These are phyloP conservation scores for Floccularia luteovirens DNA, from an alignment of 768 basidiomycete genomes.

Conservation along the genomic window DNA sequence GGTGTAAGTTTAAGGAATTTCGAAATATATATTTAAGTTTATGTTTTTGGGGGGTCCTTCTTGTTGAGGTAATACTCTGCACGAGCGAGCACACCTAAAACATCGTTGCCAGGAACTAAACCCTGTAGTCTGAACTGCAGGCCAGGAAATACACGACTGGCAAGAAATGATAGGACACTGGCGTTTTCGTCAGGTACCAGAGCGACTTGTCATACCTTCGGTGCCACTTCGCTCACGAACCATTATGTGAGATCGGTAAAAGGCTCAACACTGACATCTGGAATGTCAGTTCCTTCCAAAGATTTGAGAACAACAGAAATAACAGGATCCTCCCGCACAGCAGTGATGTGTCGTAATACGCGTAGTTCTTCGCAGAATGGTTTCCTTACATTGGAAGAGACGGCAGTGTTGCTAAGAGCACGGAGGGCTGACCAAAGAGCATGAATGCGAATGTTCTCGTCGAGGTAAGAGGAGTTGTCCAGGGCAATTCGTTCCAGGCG, in stretches of 20 bases:
- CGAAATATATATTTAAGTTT: no score
- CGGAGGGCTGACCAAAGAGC: constrained; percentile 90
- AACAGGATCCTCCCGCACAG: constrained; percentile 64
- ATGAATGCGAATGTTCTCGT: constrained; percentile 90
- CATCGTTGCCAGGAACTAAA: constrained; percentile 73
- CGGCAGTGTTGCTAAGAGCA: constrained; percentile 58
- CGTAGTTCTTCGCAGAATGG: constrained; percentile 91
- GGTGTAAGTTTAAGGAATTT: no score
- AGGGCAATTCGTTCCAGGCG: constrained; percentile 86
- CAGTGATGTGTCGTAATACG: constrained; percentile 66
- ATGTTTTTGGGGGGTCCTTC: no score
- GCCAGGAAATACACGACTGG: constrained; percentile 68
- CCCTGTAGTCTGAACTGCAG: constrained; percentile 79
- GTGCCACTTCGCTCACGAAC: constrained; percentile 79
- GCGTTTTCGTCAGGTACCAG: constrained; percentile 89
- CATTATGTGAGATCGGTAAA: constrained; percentile 86
- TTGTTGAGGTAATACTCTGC: constrained; percentile 87
- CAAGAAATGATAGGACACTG: constrained; percentile 80
- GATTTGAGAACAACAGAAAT: constrained; percentile 59
- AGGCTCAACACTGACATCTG: constrained; percentile 80
- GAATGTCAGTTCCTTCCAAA: constrained; percentile 63
- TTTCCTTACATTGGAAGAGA: constrained; percentile 58
- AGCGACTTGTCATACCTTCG: constrained; percentile 81
- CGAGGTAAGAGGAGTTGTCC: constrained; percentile 85
- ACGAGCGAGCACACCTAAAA: constrained; percentile 77